Evolutionary conservation across 192 early-diverging fungal genomes (phyloP).

Genomic region (Backusella luteola): DNA sequence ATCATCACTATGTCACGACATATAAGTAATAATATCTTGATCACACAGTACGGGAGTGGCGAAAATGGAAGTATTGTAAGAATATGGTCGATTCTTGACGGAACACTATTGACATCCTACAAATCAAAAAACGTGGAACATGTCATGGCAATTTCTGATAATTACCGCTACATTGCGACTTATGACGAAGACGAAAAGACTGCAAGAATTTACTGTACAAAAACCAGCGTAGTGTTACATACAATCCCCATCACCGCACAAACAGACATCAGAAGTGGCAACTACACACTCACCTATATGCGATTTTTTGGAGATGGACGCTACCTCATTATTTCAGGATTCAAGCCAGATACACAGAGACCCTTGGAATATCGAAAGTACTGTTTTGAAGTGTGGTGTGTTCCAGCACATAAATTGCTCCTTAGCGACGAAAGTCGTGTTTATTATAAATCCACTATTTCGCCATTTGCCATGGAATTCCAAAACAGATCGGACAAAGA

Average conservation of each 20-base stretch:
- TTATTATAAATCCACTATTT: not conserved
- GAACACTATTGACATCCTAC: not conserved
- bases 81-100: constrained; percentile 10
- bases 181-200: not conserved
- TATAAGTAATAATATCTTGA: not conserved
- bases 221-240: not conserved
- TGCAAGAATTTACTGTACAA: not conserved
- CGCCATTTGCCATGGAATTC: not conserved
- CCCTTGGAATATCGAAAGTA: not conserved
- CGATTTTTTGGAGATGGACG: not conserved
- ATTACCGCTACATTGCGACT: not conserved
- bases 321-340: not conserved
- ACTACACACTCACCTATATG: not conserved
- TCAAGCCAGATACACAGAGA: not conserved
- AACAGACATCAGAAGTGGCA: no score
- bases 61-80: not conserved
- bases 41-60: not conserved
- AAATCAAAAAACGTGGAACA: not conserved
- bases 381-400: not conserved
- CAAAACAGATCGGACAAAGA: not conserved
- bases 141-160: constrained; percentile 5
- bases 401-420: not conserved
- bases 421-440: not conserved
- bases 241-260: not conserved
- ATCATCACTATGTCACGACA: not conserved